Percentiles rank a stretch among this genome's conserved stretches.
Conservation (phyloP, 129 eudicot species). For the Ambrosia artemisiifolia region DNA sequence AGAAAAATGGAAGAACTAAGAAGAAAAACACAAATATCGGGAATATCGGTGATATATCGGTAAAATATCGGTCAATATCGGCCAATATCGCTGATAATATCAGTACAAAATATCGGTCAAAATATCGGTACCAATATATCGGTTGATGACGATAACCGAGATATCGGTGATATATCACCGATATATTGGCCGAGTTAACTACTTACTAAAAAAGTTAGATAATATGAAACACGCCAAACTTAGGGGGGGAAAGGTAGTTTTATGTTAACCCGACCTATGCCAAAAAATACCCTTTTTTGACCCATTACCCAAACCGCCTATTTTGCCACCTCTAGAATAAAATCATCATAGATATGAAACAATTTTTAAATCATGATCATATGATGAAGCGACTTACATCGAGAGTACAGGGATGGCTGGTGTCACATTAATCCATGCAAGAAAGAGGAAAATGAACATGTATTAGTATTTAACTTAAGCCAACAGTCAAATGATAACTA, state of each 20-base stretch:
- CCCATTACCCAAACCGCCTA: neutral
- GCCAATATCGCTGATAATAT: too few relatives aligned
- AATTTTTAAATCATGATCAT: neutral
- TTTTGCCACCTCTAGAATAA: neutral
- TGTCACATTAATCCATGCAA: conserved; percentile 36
- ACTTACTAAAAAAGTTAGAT: too few relatives aligned
- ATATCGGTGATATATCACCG: too few relatives aligned
- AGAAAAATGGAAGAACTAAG: too few relatives aligned
- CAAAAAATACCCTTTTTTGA: neutral
- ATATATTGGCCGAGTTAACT: too few relatives aligned
- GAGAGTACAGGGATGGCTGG: conserved; percentile 95
- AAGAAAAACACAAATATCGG: too few relatives aligned
- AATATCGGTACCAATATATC: too few relatives aligned
- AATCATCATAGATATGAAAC: neutral
- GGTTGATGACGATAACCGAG: too few relatives aligned
- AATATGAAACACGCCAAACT: neutral
- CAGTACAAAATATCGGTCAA: too few relatives aligned
- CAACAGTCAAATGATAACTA: neutral
- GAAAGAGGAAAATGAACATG: conserved; percentile 9
- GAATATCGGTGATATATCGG: too few relatives aligned
- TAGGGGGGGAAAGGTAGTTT: neutral
- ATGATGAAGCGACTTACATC: conserved; percentile 60
- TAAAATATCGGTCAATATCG: too few relatives aligned
- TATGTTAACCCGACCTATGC: neutral
- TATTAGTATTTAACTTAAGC: conserved; percentile 1